Conservation (phyloP, 169 alveolate species). For the Eimeria sp. region DNA sequence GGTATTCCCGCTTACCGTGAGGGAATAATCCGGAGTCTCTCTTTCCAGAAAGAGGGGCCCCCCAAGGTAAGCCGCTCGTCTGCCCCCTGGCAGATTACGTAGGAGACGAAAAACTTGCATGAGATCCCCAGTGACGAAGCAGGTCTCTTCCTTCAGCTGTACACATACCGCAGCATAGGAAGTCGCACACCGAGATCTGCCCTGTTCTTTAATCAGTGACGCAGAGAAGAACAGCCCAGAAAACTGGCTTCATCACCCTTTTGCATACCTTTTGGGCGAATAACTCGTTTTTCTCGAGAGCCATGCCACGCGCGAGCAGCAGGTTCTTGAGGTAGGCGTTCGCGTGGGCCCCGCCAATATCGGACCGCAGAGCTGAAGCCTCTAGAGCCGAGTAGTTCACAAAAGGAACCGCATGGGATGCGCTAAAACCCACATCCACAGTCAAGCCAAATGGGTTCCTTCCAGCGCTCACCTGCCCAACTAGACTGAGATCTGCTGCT, state of each 20-base stretch:
- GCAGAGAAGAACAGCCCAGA: neutral
- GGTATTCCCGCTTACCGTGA: neutral
- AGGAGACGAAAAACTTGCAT: constrained; percentile 26
- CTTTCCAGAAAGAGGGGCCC: constrained; percentile 61
- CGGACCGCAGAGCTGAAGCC: constrained; percentile 90
- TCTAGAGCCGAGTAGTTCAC: constrained; percentile 89
- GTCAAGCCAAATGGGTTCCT: constrained; percentile 90
- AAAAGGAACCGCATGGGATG: constrained; percentile 90
- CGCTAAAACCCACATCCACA: constrained; percentile 93
- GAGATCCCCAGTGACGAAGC: constrained; percentile 43
- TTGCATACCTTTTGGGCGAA: constrained; percentile 89
- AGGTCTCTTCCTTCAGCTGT: constrained; percentile 63
- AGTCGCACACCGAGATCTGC: neutral
- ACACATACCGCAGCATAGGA: constrained; percentile 21
- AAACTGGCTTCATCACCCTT: neutral
- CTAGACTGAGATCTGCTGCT: constrained; percentile 12
- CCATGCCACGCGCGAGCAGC: constrained; percentile 88
- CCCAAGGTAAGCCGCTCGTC: constrained; percentile 26
- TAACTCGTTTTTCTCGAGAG: constrained; percentile 92
- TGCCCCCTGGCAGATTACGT: constrained; percentile 29
- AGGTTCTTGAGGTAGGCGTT: constrained; percentile 90
- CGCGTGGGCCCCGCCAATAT: constrained; percentile 89
- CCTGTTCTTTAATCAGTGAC: neutral
- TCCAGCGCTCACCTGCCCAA: constrained; percentile 72
- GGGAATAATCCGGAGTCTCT: constrained; percentile 56